phyloP scores from a whole-genome alignment of 805 yeast genomes.

The Wickerhamiella brachini region DNA sequence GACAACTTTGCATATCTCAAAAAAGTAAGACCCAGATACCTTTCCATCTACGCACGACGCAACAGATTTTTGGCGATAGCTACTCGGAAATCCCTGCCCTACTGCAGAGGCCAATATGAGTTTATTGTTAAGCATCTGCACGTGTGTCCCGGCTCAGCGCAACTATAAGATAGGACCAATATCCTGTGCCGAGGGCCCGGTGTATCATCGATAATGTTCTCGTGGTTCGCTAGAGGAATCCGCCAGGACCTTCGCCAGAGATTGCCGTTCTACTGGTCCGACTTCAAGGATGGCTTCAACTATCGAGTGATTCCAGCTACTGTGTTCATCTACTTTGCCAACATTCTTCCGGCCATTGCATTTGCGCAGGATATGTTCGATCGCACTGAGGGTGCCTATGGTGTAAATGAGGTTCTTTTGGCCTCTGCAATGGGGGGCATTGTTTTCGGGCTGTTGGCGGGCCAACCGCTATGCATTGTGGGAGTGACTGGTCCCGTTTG shows the following conservation, averaged over 20 bases:
- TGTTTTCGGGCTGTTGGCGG: conserved; percentile 70
- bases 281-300: conserved; percentile 70
- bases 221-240: conserved; percentile 30
- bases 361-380: conserved; percentile 97
- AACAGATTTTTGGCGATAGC: too few relatives aligned
- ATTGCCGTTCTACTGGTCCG: conserved; percentile 57
- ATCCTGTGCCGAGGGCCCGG: background rate
- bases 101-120: background rate
- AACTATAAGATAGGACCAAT: background rate
- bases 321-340: conserved; percentile 74
- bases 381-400: conserved; percentile 72
- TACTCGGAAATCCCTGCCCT: background rate
- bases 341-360: conserved; percentile 82
- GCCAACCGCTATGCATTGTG: conserved; percentile 88
- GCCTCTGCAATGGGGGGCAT: conserved; percentile 82
- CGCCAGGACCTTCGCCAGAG: conserved; percentile 37
- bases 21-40: too few relatives aligned
- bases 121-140: background rate
- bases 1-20: too few relatives aligned
- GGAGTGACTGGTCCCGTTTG: conserved; percentile 96
- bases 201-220: background rate
- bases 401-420: conserved; percentile 78
- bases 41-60: too few relatives aligned
- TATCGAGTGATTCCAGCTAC: conserved; percentile 83
- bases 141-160: background rate